These are phyloP conservation scores for Globisporangium paroecandrum DNA, from an alignment of 352 stramenopile species.

Conservation along the genomic window DNA sequence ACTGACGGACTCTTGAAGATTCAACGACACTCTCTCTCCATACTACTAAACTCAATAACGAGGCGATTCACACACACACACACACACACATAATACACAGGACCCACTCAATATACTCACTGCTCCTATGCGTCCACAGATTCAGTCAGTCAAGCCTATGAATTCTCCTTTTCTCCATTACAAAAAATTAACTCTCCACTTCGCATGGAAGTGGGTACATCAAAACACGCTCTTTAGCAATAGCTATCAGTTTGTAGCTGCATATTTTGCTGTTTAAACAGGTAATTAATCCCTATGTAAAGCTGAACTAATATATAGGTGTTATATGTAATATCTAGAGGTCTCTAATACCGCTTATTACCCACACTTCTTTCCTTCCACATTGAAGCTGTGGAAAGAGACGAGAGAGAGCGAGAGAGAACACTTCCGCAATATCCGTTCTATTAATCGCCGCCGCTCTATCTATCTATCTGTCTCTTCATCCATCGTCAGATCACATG, in stretches of 20 bases:
- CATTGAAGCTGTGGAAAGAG: constrained; percentile 10
- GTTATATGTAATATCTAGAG: not conserved
- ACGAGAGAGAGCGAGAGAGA: not conserved
- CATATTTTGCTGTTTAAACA: too few relatives aligned
- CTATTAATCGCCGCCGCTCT: constrained; percentile 3
- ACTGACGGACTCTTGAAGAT: not conserved
- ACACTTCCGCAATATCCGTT: not conserved
- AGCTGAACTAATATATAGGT: not conserved
- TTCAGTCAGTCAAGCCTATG: not conserved
- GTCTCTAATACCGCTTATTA: not conserved
- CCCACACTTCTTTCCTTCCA: not conserved
- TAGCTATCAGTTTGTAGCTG: too few relatives aligned
- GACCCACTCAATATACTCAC: not conserved
- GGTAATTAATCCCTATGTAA: too few relatives aligned
- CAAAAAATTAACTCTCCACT: not conserved
- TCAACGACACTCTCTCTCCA: not conserved
- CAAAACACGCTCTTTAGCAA: not conserved
- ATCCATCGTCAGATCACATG: not conserved
- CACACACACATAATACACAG: not conserved
- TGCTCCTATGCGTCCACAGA: not conserved
- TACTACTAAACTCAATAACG: not conserved
- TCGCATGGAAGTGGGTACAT: not conserved
- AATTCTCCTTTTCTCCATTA: not conserved
- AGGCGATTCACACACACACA: not conserved
- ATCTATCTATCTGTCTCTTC: not conserved